Base-by-base conservation (phyloP, 441 rosid species). In the Pelargonium cotyledonis region DNA sequence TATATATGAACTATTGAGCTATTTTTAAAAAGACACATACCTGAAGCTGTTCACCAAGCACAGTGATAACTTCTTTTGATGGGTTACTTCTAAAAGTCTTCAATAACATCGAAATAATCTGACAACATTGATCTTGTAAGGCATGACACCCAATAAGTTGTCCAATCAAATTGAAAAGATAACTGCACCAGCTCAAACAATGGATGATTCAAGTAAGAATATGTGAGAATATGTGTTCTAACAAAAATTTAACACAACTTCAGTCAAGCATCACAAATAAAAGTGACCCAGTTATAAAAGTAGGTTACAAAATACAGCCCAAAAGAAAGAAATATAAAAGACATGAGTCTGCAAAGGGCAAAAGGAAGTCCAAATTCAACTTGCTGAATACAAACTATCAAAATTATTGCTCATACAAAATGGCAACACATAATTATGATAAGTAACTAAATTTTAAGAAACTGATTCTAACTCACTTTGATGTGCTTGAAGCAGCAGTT, bases 41-140 rank as follows among this genome's bases (percentile, higher is more conserved):
- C 95, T 92, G 99, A 75, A 95, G 95, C 72, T 90, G 98, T 79
- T 92, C 96, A 63, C 99, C 98, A 44, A 92, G 87, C 75, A 90
- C 95, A 81, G 70, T 73, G 46, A 80, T 76, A 82, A 78, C 78
- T 79, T 86, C 97, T 73, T 81, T 80, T 61, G 98, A 84, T 51
- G 86, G 84, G 73, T 85, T 86, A 74, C 73, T 79, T 80, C 83
- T 81, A 68, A 85, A 82, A 72, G 78, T 78, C 76, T 84, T 82
- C 73, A 88, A 85, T 72, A 92, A 83, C 49, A 83, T 82, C 66
- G 89, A 87, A 69, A 90, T 83, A 66, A 95, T 78, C 64, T 79
- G 78, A 79, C 92, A 92, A 74, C 99, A 92, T 79, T 95, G 99
- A 73, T 89, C 94, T 92, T 87, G 94, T 75, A 95, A 77, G 75